These are phyloP conservation scores for Parathielavia hyrcaniae DNA, from an alignment of 495 filamentous ascomycete genomes.

Conservation along the genomic window DNA sequence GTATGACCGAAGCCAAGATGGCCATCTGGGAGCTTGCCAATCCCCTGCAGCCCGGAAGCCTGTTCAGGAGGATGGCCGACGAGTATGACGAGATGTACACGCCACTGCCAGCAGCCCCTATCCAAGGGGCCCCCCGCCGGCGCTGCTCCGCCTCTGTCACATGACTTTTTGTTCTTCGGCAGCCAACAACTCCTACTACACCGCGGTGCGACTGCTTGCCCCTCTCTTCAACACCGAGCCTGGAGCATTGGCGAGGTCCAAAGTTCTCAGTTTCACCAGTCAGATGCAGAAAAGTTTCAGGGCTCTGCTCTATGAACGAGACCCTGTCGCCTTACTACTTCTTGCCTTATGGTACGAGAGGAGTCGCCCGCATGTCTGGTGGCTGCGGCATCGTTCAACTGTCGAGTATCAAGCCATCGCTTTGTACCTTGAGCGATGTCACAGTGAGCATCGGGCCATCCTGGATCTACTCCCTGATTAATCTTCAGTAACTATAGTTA, in stretches of 20 bases:
- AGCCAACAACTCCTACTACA: neutral
- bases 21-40: constrained; percentile 7
- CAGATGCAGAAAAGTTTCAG: neutral
- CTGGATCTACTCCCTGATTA: neutral
- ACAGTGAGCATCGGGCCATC: neutral
- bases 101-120: neutral
- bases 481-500: too few relatives aligned
- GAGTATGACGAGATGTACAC: neutral
- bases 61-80: neutral
- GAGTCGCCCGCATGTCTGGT: neutral
- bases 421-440: neutral
- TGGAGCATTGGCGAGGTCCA: neutral
- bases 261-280: neutral
- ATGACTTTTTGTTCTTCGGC: neutral
- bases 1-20: constrained; percentile 5
- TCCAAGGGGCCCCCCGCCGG: constrained; percentile 1
- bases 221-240: neutral
- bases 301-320: neutral
- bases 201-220: neutral
- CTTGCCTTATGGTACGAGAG: neutral
- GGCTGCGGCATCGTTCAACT: neutral
- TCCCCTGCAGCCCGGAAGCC: neutral
- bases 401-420: neutral
- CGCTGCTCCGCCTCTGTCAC: neutral
- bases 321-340: neutral